Evolutionary conservation across 352 stramenopile genomes (phyloP), one percentile per base, ranked within the genome.

Genomic region (Phytopythium oedochilum): DNA sequence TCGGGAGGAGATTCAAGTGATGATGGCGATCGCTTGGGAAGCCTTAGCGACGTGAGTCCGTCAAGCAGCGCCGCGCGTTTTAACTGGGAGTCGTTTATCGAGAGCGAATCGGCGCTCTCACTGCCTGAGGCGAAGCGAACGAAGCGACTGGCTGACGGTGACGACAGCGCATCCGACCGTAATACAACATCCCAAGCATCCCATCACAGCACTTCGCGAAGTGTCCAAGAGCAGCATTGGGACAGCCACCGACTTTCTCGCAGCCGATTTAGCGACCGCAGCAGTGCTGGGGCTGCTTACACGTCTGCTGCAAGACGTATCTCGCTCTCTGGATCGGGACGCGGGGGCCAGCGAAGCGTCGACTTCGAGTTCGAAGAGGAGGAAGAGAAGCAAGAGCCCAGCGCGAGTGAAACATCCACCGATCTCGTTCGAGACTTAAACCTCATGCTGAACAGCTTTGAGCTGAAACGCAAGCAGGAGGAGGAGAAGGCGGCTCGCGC

Each of bases 81-180:
- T 23, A 75, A 87, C 60, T 87, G 76, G 76, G 73, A 87, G 36
- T 73, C 70, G 18, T 87, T 87, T 65, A 73, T 87, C n/a, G 68
- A 78, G 34, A 86, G 66, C 29, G 54, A 65, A n/a, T 80, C 71
- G 1, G 71, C 79, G 12, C 60, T 67, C 39, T 77, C 68, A 14
- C 51, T 48, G 4, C 35, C 65, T 2, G 50, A 66, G 44, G 55
- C 64, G 42, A 64, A 74, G 44, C 44, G 54, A 25, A 53, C 58
- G 29, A 56, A 47, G 39, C 59, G 49, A 28, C 59, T 57, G 54
- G 45, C 10, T 34, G 29, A 28, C n/a, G 42, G 23, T 32, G 53
- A 40, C 10, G 34, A 7, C n/a, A 22, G 7, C 18, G 7, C 22
- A 9, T 14, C 22, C 6, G 47, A n/a, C 34, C 12, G 20, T 9